Conservation (phyloP, 208 protist species). For the Leishmania major region DNA sequence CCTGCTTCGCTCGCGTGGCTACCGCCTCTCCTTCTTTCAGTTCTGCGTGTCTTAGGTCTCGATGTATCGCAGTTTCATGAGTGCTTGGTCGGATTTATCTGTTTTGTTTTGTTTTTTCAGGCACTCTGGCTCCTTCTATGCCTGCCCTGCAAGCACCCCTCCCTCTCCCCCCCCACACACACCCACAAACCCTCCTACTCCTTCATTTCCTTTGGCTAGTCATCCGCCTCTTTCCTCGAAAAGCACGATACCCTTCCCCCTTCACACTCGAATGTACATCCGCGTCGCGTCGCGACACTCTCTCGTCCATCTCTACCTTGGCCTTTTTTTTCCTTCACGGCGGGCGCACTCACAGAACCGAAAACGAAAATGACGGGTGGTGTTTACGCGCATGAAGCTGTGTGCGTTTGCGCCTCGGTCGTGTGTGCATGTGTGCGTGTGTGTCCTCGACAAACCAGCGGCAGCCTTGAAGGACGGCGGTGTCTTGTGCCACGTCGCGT, state of each 20-base stretch:
- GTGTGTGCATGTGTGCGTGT: neutral
- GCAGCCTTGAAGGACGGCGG: neutral
- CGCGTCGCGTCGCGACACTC: neutral
- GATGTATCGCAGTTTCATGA: too few species aligned
- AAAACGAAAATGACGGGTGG: neutral
- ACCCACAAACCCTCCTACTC: neutral
- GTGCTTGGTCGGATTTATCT: too few species aligned
- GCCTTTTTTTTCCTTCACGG: neutral
- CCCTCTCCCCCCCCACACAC: too few species aligned
- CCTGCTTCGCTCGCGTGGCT: too few species aligned
- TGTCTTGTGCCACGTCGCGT: neutral
- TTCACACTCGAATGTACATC: neutral
- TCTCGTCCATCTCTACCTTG: conserved; percentile 15
- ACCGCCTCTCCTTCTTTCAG: too few species aligned
- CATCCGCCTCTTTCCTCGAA: conserved; percentile 15
- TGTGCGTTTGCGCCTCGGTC: neutral
- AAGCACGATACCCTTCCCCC: neutral
- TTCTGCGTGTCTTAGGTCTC: too few species aligned
- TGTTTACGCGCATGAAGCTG: neutral
- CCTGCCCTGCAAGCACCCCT: neutral
- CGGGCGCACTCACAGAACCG: neutral
- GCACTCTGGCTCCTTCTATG: neutral
- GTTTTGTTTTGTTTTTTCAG: too few species aligned
- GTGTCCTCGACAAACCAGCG: neutral
- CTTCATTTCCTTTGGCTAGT: neutral